Evolutionary conservation across 176 grass and related monocot species (phyloP).

Genomic region (Elymus sibiricus): DNA sequence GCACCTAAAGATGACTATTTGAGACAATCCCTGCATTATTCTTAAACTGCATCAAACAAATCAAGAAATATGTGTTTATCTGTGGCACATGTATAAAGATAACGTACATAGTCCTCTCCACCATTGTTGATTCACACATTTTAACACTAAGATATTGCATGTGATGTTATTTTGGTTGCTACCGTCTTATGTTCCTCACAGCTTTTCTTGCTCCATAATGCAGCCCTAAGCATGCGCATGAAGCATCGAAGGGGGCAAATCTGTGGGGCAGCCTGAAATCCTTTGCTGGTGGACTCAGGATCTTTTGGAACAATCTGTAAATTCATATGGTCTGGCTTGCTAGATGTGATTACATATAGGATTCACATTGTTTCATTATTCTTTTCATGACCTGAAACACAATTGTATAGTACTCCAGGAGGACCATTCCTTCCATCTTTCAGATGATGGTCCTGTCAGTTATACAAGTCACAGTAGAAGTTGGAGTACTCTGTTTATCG

Average conservation of each 20-base stretch:
- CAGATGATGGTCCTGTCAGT: not conserved
- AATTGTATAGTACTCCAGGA: not conserved
- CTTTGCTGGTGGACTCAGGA: conserved; percentile 21
- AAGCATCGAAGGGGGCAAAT: not conserved
- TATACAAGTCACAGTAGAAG: not conserved
- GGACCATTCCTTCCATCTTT: not conserved
- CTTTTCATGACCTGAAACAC: not conserved
- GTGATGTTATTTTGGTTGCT: not conserved
- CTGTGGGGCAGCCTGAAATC: conserved; percentile 50
- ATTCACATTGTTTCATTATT: not conserved
- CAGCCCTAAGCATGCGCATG: conserved; percentile 10
- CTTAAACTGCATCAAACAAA: not conserved
- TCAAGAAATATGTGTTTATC: not conserved
- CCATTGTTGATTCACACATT: not conserved
- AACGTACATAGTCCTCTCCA: not conserved
- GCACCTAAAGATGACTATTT: not conserved
- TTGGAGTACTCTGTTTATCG: not conserved
- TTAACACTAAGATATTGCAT: not conserved
- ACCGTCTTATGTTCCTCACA: not conserved
- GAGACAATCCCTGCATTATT: not conserved
- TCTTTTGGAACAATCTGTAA: conserved; percentile 41
- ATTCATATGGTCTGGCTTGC: not conserved
- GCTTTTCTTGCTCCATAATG: conserved; percentile 28
- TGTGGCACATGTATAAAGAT: not conserved
- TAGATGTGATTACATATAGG: not conserved